phyloP scores from a whole-genome alignment of 129 eudicot species.

The Chrysanthemum seticuspe region DNA sequence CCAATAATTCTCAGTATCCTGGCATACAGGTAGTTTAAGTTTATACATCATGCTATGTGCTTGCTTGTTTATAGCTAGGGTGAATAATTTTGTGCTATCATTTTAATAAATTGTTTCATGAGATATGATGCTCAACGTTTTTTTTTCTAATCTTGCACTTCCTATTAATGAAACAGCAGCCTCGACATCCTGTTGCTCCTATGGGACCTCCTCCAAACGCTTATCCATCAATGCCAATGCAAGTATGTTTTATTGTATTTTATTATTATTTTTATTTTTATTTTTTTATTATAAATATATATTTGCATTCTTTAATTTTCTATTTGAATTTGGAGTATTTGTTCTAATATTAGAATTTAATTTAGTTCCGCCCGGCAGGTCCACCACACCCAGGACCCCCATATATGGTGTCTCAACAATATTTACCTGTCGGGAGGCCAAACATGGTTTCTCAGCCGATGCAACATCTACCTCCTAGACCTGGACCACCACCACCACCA shows the following conservation, averaged over 20 bases:
- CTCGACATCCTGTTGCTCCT: conserved; percentile 57
- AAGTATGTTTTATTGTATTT: conserved; percentile 43
- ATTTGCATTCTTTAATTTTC: neutral
- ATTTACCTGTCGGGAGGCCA: conserved; percentile 54
- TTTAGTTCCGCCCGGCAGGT: conserved; percentile 65
- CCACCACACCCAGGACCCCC: conserved; percentile 58
- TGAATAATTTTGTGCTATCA: no score
- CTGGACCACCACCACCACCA: conserved; percentile 18
- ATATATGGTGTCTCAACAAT: conserved; percentile 70
- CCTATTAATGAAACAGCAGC: conserved; percentile 41
- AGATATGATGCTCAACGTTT: neutral
- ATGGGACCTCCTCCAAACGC: conserved; percentile 62
- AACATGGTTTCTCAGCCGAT: conserved; percentile 56
- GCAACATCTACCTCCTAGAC: conserved; percentile 58
- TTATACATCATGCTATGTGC: neutral
- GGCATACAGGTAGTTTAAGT: conserved; percentile 60
- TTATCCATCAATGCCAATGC: conserved; percentile 63
- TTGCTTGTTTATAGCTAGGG: neutral
- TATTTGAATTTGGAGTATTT: conserved; percentile 3
- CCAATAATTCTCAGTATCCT: conserved; percentile 67
- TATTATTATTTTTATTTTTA: no score
- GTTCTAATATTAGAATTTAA: conserved; percentile 12
- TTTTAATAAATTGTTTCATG: conserved; percentile 2
- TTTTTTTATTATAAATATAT: no score
- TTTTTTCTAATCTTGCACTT: conserved; percentile 10